Percentiles rank a stretch among this genome's conserved stretches.
phyloP scores from a whole-genome alignment of 495 filamentous ascomycete species.

The Chlorociboria aeruginascens region DNA sequence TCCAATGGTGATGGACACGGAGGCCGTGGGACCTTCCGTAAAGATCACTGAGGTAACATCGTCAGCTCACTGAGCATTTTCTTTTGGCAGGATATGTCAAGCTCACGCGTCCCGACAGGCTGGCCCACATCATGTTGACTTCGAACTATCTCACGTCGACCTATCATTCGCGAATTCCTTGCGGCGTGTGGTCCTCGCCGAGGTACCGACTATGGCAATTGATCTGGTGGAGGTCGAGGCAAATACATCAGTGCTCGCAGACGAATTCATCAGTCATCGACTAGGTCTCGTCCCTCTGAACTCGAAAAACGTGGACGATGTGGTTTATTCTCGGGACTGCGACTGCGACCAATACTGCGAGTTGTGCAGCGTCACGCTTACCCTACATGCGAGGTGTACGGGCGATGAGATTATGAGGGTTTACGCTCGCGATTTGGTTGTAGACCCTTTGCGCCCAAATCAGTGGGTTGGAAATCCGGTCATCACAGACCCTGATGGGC shows the following conservation, averaged over 20 bases:
- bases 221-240: constrained; percentile 85
- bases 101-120: constrained; percentile 36
- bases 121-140: constrained; percentile 60
- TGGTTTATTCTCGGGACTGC: constrained; percentile 89
- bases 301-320: constrained; percentile 67
- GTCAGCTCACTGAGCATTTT: constrained; percentile 1
- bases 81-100: background rate
- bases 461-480: constrained; percentile 77
- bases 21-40: constrained; percentile 53
- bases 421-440: constrained; percentile 74
- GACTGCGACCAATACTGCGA: constrained; percentile 91
- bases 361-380: constrained; percentile 72
- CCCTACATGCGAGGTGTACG: constrained; percentile 72
- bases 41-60: constrained; percentile 54
- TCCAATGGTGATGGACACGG: constrained; percentile 46
- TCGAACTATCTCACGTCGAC: constrained; percentile 67
- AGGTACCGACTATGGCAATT: constrained; percentile 90
- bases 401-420: constrained; percentile 77
- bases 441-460: constrained; percentile 47
- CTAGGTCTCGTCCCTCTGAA: constrained; percentile 84
- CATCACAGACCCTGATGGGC: constrained; percentile 67
- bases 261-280: constrained; percentile 91
- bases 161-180: constrained; percentile 90
- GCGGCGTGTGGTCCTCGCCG: constrained; percentile 82
- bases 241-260: constrained; percentile 89